Base-by-base conservation (phyloP, 768 basidiomycete species). In the Phallus indusiatus region DNA sequence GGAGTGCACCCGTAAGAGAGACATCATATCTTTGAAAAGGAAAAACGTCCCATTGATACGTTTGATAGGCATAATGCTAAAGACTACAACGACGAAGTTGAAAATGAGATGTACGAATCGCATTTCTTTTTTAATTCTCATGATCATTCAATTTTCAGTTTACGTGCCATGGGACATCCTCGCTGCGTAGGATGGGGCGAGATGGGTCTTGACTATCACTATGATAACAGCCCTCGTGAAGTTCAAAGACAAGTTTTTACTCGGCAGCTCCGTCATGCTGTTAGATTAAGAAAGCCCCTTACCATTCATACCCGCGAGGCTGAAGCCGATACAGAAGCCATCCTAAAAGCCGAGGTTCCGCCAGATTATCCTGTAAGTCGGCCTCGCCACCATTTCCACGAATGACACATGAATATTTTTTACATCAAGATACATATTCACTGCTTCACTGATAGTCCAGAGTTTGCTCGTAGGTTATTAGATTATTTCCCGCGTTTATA, bases 251-350 rank as follows among this genome's bases (percentile, higher is more conserved):
- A 71, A 0, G 81, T 90, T 11, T 84, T 94, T 53, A 68, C 71
- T 1, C 74, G 85, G 9, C 91, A 94, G 68, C 78, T 93, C 6
- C 74, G 74, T 16, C 78, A 78, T 1, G 90, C 90, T 0, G 78
- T 93, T 5, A 70, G 73, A 17, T 75, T 90, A 1, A 76, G 78
- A 2, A 94, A 94, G 66, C 83, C 91, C 0, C 73, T 94, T 28
- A 91, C 89, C 1, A 90, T 93, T 49, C 91, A 94, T 65, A 91
- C 90, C 0, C 79, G 91, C 3, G 88, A 92, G 66, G 91, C 91
- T 0, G 88, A 94, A 56, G 84, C 79, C 4, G 91, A 94, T 65
- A 88, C 88, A 0, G 87, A 88, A 64, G 71, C 78, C 2, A 89
- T 94, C 53, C 64, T 94, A 60, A 91, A 86, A 64, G 79, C 77